phyloP scores from a whole-genome alignment of 495 filamentous ascomycete species.

The Lophiostoma macrostomum region DNA sequence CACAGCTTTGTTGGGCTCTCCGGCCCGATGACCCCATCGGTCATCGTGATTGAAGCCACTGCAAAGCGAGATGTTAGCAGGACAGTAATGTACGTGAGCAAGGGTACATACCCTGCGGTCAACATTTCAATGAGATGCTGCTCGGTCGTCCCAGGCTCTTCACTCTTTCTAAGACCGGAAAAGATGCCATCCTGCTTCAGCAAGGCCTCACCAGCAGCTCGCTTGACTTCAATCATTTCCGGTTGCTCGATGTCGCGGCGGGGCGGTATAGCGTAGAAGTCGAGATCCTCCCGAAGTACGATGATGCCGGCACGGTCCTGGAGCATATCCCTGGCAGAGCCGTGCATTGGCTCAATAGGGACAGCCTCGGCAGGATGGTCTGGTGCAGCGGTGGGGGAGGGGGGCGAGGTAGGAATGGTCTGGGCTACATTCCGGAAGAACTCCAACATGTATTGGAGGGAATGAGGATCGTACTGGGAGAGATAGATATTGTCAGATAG shows the following conservation, averaged over 20 bases:
- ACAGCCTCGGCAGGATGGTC: constrained; percentile 55
- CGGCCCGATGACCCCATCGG: constrained; percentile 90
- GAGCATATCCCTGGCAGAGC: constrained; percentile 71
- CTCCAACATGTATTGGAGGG: constrained; percentile 98
- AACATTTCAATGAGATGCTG: constrained; percentile 99
- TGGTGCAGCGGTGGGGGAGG: constrained; percentile 49
- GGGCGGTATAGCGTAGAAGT: constrained; percentile 97
- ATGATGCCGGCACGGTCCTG: constrained; percentile 95
- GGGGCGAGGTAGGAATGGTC: constrained; percentile 73
- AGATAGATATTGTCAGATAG: constrained; percentile 54
- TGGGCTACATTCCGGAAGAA: constrained; percentile 97
- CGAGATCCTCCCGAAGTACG: constrained; percentile 90
- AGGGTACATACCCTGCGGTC: constrained; percentile 79
- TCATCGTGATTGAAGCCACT: constrained; percentile 97
- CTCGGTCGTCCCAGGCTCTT: constrained; percentile 93
- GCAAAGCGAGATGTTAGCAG: constrained; percentile 36
- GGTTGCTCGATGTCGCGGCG: constrained; percentile 73
- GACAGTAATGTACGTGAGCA: not conserved
- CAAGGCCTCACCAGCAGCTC: constrained; percentile 81
- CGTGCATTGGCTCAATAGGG: constrained; percentile 64
- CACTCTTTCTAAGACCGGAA: constrained; percentile 87
- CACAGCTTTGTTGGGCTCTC: constrained; percentile 95
- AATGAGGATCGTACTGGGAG: constrained; percentile 88
- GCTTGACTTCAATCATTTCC: constrained; percentile 96
- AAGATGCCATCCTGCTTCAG: constrained; percentile 95